Evolutionary conservation across 2,329 filamentous ascomycete genomes (phyloP).

Genomic region (Diaporthe vexans): DNA sequence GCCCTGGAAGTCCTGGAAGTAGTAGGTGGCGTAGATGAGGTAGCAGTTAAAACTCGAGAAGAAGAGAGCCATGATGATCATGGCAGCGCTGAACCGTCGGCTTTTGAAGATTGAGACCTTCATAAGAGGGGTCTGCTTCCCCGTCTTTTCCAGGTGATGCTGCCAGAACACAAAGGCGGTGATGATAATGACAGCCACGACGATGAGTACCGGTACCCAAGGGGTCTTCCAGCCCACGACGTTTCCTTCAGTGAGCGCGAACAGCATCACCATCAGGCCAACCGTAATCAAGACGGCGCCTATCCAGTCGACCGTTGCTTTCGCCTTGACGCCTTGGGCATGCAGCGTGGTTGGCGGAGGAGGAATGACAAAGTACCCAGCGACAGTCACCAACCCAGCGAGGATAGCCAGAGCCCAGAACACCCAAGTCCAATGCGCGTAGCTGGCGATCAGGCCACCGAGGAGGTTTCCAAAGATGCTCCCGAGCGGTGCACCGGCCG

Average conservation of each 20-base stretch:
- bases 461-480: slow-evolving; percentile 75
- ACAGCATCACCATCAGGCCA: slow-evolving; percentile 73
- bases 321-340: slow-evolving; percentile 50
- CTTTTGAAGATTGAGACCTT: slow-evolving; percentile 75
- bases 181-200: slow-evolving; percentile 69
- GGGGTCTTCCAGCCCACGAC: slow-evolving; percentile 76
- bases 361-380: slow-evolving; percentile 73
- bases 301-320: slow-evolving; percentile 74
- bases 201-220: slow-evolving; percentile 73
- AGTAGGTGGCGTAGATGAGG: slow-evolving; percentile 77
- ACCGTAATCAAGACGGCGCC: slow-evolving; percentile 74
- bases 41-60: slow-evolving; percentile 78
- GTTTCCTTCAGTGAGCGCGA: slow-evolving; percentile 78
- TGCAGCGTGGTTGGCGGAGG: slow-evolving; percentile 55
- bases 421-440: slow-evolving; percentile 75
- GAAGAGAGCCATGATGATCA: slow-evolving; percentile 76
- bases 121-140: slow-evolving; percentile 69
- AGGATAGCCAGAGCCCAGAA: slow-evolving; percentile 76
- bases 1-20: slow-evolving; percentile 77
- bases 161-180: slow-evolving; percentile 73
- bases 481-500: slow-evolving; percentile 75
- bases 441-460: slow-evolving; percentile 74
- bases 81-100: slow-evolving; percentile 71
- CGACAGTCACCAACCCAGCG: slow-evolving; percentile 67
- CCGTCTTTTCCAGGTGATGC: slow-evolving; percentile 68